Evolutionary conservation across 2,329 filamentous ascomycete genomes (phyloP).

Genomic region (Bipolaris bicolor): DNA sequence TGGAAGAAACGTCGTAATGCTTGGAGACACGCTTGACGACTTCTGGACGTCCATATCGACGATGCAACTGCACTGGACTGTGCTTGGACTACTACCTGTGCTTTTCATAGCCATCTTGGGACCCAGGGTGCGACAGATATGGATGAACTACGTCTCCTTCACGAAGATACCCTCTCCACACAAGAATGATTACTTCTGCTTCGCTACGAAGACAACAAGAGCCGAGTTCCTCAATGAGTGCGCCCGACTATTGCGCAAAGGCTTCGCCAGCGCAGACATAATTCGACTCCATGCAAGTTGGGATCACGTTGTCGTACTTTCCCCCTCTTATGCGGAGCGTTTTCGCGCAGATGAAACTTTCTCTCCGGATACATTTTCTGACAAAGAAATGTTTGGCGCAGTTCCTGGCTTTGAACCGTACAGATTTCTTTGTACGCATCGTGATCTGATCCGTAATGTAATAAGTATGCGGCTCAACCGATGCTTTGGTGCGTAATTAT

Average conservation of each 20-base stretch:
- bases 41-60: slow-evolving; percentile 2
- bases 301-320: slow-evolving; percentile 6
- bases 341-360: slow-evolving; percentile 7
- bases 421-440: slow-evolving; percentile 5
- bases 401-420: slow-evolving; percentile 7
- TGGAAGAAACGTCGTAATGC: slow-evolving; percentile 1
- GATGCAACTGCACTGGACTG: slow-evolving; percentile 4
- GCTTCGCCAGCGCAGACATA: slow-evolving; percentile 5
- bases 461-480: slow-evolving; percentile 5
- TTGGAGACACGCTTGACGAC: slow-evolving; percentile 4
- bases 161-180: slow-evolving; percentile 5
- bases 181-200: slow-evolving; percentile 6
- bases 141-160: slow-evolving; percentile 4
- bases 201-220: slow-evolving; percentile 4
- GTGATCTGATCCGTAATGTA: slow-evolving; percentile 4
- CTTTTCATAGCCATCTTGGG: slow-evolving; percentile 5
- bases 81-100: slow-evolving; percentile 5
- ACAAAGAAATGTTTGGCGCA: slow-evolving; percentile 6
- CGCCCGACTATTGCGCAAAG: slow-evolving; percentile 6
- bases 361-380: slow-evolving; percentile 5
- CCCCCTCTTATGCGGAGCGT: slow-evolving; percentile 5
- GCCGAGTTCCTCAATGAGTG: slow-evolving; percentile 5
- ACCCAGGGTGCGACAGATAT: slow-evolving; percentile 7
- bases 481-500: slow-evolving; percentile 5
- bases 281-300: slow-evolving; percentile 7